Percentiles rank a stretch among this genome's conserved stretches.
Conservation (phyloP, 2,329 filamentous ascomycete species). For the Scopulariopsis brevicaulis region DNA sequence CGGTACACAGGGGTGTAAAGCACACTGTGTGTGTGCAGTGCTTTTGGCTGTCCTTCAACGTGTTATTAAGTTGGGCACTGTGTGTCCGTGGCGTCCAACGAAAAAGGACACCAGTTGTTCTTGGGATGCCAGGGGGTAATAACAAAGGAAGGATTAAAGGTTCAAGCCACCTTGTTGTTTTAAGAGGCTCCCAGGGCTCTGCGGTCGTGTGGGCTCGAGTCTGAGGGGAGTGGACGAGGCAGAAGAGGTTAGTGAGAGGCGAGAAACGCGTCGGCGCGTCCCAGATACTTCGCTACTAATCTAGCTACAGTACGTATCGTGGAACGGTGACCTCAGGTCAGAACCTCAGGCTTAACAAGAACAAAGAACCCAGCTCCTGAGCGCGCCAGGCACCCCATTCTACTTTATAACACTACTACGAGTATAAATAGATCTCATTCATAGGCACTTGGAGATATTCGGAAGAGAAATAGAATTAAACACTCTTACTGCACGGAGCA, state of each 20-base stretch:
- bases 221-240: neutral
- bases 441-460: too few relatives aligned
- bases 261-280: neutral
- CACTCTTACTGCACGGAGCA: too few relatives aligned
- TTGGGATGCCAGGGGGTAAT: neutral
- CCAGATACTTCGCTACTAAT: too few relatives aligned
- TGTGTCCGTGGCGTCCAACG: neutral
- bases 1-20: neutral
- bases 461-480: too few relatives aligned
- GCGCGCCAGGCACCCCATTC: too few relatives aligned
- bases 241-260: neutral
- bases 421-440: too few relatives aligned
- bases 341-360: too few relatives aligned
- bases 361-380: too few relatives aligned
- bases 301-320: too few relatives aligned
- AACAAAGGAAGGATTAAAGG: neutral
- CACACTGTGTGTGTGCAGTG: neutral
- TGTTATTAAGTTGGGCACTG: neutral
- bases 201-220: neutral
- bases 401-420: too few relatives aligned
- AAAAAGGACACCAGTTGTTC: neutral
- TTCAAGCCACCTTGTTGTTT: neutral
- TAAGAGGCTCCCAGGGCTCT: neutral
- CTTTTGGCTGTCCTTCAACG: neutral
- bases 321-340: too few relatives aligned